A percentile compares a stretch with the other conserved stretches of the same genome.
These are phyloP conservation scores for Phascolomyces articulosus DNA, from an alignment of 371 early-diverging fungal species.

Conservation along the genomic window DNA sequence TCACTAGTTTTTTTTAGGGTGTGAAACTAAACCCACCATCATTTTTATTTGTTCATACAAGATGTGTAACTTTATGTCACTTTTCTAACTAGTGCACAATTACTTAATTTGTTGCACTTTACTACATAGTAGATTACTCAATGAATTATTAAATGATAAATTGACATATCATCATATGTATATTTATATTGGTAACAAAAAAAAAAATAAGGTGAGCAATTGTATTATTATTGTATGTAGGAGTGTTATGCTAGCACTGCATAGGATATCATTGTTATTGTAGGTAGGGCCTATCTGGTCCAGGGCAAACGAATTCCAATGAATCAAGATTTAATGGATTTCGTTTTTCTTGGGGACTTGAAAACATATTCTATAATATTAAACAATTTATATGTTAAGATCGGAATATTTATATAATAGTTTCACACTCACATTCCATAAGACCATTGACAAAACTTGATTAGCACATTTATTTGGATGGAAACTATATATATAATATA, in stretches of 20 bases:
- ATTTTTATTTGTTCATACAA: too few species aligned
- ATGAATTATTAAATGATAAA: too few species aligned
- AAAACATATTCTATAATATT: conserved; percentile 57
- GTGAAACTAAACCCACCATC: too few species aligned
- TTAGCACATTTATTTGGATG: conserved; percentile 70
- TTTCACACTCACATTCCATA: conserved; percentile 61
- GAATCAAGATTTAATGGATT: conserved; percentile 34
- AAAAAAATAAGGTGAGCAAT: too few species aligned
- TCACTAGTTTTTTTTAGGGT: too few species aligned
- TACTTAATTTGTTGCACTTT: too few species aligned
- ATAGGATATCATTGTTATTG: conserved; percentile 22
- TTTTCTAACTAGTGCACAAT: too few species aligned
- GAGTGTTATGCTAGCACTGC: not conserved
- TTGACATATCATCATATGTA: too few species aligned
- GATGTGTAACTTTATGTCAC: too few species aligned
- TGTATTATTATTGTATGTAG: too few species aligned
- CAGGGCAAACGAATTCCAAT: conserved; percentile 51
- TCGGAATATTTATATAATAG: not conserved
- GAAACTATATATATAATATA: conserved; percentile 46
- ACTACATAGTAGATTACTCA: too few species aligned
- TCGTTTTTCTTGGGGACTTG: conserved; percentile 40
- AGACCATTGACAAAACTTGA: conserved; percentile 62
- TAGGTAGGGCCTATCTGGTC: conserved; percentile 52
- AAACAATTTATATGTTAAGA: not conserved
- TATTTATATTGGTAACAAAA: too few species aligned